phyloP scores from a whole-genome alignment of 495 filamentous ascomycete genomes.

The Cercophora sp. region DNA sequence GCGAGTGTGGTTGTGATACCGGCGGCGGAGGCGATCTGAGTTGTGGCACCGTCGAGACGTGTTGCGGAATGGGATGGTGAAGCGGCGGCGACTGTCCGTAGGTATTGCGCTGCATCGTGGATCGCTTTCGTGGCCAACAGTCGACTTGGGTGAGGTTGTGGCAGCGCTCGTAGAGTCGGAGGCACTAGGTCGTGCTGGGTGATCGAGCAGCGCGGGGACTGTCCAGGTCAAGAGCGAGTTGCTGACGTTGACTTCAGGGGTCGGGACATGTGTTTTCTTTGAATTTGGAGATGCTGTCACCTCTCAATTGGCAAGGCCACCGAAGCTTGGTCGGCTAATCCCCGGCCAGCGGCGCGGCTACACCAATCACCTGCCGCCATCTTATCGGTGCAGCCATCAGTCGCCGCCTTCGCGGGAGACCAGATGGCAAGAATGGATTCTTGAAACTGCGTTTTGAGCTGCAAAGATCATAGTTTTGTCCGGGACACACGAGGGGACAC shows the following conservation, averaged over 20 bases:
- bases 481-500: neutral
- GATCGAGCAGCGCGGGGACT: no score
- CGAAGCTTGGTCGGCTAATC: conserved; percentile 20
- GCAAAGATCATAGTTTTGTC: neutral
- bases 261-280: conserved; percentile 40
- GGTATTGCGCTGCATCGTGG: conserved; percentile 73
- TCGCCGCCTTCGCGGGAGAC: neutral
- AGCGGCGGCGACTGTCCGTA: conserved; percentile 92
- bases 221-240: neutral
- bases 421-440: neutral
- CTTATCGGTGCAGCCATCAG: conserved; percentile 10
- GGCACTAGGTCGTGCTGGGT: no score
- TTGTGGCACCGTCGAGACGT: conserved; percentile 98
- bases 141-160: no score
- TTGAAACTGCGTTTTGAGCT: no score
- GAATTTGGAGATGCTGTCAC: conserved; percentile 26
- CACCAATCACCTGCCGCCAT: conserved; percentile 14
- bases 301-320: conserved; percentile 15
- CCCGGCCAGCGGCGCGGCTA: conserved; percentile 3
- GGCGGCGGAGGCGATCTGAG: conserved; percentile 94
- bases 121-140: no score
- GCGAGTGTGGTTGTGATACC: conserved; percentile 63
- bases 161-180: no score
- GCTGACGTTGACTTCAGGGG: neutral
- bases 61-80: conserved; percentile 96